phyloP scores from a whole-genome alignment of 306 rosid genomes.

The Argentina anserina region DNA sequence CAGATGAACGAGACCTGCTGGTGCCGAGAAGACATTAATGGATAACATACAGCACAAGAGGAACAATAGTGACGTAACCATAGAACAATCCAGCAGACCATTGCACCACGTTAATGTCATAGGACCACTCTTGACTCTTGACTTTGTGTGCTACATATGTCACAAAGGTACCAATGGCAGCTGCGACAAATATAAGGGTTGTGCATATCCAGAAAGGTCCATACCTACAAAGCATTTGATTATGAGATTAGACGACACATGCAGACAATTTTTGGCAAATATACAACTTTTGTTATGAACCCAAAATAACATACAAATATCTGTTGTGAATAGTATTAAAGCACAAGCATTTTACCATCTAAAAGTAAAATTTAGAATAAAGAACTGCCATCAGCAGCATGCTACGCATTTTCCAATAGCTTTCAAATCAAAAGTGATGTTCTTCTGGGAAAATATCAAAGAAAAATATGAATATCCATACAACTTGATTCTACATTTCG shows the following conservation, averaged over 20 bases:
- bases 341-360: background rate
- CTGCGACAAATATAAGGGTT: slow-evolving; percentile 90
- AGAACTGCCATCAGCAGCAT: background rate
- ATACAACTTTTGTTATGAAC: background rate
- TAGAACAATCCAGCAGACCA: slow-evolving; percentile 98
- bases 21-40: slow-evolving; percentile 93
- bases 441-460: background rate
- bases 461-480: background rate
- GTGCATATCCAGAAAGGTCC: slow-evolving; percentile 99
- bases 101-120: slow-evolving; percentile 88
- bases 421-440: background rate
- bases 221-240: slow-evolving; percentile 52
- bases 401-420: background rate
- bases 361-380: background rate
- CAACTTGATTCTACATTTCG: background rate
- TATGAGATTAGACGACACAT: slow-evolving; percentile 23
- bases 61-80: slow-evolving; percentile 82
- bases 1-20: slow-evolving; percentile 83
- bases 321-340: background rate
- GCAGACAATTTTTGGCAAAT: background rate
- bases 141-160: slow-evolving; percentile 87
- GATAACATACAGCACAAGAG: slow-evolving; percentile 65
- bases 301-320: background rate
- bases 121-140: slow-evolving; percentile 69
- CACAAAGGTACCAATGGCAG: slow-evolving; percentile 88